Evolutionary conservation across 2,329 filamentous ascomycete genomes (phyloP).

Genomic region (Blastomyces parvus): DNA sequence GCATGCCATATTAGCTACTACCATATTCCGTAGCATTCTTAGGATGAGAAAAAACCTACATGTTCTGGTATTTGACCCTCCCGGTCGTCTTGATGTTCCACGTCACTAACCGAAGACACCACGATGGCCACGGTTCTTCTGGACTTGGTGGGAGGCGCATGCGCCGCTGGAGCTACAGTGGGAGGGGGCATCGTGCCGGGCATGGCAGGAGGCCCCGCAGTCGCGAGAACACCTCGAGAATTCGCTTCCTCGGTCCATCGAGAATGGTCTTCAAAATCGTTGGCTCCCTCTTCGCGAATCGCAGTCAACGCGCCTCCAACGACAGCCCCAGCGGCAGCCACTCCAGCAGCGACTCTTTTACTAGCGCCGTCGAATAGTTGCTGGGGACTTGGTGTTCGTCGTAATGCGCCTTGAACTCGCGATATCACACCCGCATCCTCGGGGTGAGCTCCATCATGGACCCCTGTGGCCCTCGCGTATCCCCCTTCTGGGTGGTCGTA

Average conservation of each 20-base stretch:
- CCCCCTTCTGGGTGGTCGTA: slow-evolving; percentile 15
- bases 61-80: slow-evolving; percentile 51
- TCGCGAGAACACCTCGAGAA: slow-evolving; percentile 42
- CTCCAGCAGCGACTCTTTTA: slow-evolving; percentile 68
- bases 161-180: slow-evolving; percentile 25
- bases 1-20: slow-evolving; percentile 11
- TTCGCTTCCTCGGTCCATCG: slow-evolving; percentile 88
- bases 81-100: slow-evolving; percentile 39
- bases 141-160: slow-evolving; percentile 34
- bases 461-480: slow-evolving; percentile 28
- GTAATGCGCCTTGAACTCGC: slow-evolving; percentile 69
- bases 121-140: slow-evolving; percentile 80
- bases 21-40: not conserved
- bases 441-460: slow-evolving; percentile 29
- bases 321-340: slow-evolving; percentile 72
- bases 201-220: slow-evolving; percentile 19
- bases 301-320: slow-evolving; percentile 74
- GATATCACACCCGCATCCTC: slow-evolving; percentile 56
- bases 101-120: slow-evolving; percentile 61
- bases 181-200: slow-evolving; percentile 22
- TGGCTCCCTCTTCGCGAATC: slow-evolving; percentile 73
- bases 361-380: slow-evolving; percentile 78
- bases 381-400: slow-evolving; percentile 75
- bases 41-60: slow-evolving; percentile 46
- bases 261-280: slow-evolving; percentile 73